A percentile compares a stretch with the other conserved stretches of the same genome.
Evolutionary conservation across 1,284 basidiomycete species (phyloP).

Genomic region (Fistulinella staudtii): DNA sequence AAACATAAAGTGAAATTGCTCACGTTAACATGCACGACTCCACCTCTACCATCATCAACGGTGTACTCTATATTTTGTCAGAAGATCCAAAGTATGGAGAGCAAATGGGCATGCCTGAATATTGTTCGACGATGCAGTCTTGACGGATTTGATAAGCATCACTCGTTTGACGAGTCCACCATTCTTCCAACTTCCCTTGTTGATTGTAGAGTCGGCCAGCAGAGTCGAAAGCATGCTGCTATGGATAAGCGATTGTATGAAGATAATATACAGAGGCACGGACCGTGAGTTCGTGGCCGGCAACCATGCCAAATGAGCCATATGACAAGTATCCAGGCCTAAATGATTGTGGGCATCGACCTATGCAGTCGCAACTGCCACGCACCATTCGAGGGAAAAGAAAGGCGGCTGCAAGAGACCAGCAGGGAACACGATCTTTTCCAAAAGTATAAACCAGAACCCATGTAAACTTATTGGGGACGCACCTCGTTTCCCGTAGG

Average conservation of each 20-base stretch:
- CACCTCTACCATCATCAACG: conserved; percentile 81
- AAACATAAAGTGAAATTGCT: conserved; percentile 33
- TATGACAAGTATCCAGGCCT: conserved; percentile 89
- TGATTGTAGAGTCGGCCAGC: conserved; percentile 81
- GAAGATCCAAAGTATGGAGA: conserved; percentile 3
- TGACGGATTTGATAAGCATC: conserved; percentile 80
- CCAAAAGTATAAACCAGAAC: conserved; percentile 7
- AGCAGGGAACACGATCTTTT: conserved; percentile 93
- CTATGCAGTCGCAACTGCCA: conserved; percentile 4
- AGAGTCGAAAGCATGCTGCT: conserved; percentile 89
- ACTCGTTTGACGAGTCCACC: conserved; percentile 85
- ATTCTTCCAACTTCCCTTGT: conserved; percentile 78
- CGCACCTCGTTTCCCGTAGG: conserved; percentile 74
- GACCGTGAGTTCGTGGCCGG: conserved; percentile 82
- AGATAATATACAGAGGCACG: background rate
- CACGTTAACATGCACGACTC: conserved; percentile 81
- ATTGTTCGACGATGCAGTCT: conserved; percentile 88
- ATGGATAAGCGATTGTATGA: background rate
- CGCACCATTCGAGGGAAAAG: conserved; percentile 80
- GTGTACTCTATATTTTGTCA: conserved; percentile 57
- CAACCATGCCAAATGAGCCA: conserved; percentile 87
- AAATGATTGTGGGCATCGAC: conserved; percentile 5
- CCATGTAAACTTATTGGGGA: background rate
- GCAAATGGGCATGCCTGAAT: conserved; percentile 50
- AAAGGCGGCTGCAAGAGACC: conserved; percentile 93